phyloP scores from a whole-genome alignment of 164 flowering plant genomes.

The Dillenia suffruticosa region DNA sequence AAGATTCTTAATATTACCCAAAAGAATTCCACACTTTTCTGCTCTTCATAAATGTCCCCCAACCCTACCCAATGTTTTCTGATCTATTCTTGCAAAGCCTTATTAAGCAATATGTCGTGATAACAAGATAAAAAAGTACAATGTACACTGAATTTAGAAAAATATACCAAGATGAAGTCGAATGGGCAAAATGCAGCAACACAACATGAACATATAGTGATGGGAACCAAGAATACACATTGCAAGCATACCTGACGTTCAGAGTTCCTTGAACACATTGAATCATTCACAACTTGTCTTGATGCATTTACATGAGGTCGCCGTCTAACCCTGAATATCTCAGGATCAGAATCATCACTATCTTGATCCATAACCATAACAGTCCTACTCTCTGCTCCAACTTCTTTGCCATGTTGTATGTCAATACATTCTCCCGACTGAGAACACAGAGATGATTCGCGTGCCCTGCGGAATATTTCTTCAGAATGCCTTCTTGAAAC shows the following conservation, averaged over 20 bases:
- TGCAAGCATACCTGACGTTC: constrained; percentile 43
- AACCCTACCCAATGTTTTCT: too few species aligned
- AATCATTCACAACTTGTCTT: constrained; percentile 25
- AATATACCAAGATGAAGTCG: too few species aligned
- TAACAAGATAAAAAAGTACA: too few species aligned
- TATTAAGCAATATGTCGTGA: too few species aligned
- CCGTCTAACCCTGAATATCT: constrained; percentile 77
- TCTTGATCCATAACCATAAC: constrained; percentile 18
- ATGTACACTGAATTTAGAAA: too few species aligned
- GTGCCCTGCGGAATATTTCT: constrained; percentile 16
- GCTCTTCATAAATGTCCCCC: too few species aligned
- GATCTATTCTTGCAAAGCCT: too few species aligned
- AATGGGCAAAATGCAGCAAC: too few species aligned
- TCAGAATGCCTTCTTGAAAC: constrained; percentile 20
- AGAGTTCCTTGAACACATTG: constrained; percentile 20
- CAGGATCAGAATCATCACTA: constrained; percentile 72
- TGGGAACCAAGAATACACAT: too few species aligned
- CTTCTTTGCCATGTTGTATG: constrained; percentile 10
- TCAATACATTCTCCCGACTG: constrained; percentile 18
- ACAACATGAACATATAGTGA: too few species aligned
- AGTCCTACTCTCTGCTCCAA: constrained; percentile 16
- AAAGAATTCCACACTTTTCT: too few species aligned
- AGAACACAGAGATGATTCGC: constrained; percentile 25
- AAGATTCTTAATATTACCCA: too few species aligned
- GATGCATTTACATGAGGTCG: constrained; percentile 45